phyloP scores from a whole-genome alignment of 139 green algal genomes.

The Pleodorina starrii region DNA sequence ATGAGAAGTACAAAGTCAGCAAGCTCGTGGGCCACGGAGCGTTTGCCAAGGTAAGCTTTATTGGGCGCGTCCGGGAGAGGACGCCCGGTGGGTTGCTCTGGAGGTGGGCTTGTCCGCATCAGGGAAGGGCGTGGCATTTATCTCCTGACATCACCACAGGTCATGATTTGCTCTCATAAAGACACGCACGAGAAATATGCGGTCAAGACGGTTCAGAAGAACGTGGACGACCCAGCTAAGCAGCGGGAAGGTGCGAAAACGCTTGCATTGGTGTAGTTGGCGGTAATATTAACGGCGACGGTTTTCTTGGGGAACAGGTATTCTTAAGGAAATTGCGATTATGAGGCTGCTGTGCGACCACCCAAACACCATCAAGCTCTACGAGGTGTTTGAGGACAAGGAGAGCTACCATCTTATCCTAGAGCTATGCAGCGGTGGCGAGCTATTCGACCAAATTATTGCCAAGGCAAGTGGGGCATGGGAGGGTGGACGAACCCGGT shows the following conservation, averaged over 20 bases:
- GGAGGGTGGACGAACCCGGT: neutral
- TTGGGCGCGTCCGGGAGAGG: too few species aligned
- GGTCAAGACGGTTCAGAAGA: conserved; percentile 68
- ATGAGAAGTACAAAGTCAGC: conserved; percentile 54
- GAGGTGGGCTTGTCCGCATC: too few species aligned
- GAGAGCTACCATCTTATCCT: conserved; percentile 67
- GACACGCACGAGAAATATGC: conserved; percentile 62
- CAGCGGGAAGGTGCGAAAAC: conserved; percentile 65
- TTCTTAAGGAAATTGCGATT: conserved; percentile 78
- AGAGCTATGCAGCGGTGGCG: conserved; percentile 74
- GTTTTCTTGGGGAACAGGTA: conserved; percentile 57
- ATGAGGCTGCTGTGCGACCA: conserved; percentile 75
- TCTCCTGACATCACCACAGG: neutral
- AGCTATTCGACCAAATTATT: conserved; percentile 87
- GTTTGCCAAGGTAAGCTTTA: conserved; percentile 61
- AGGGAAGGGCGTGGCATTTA: too few species aligned
- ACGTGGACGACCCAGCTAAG: conserved; percentile 62
- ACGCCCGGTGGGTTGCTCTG: too few species aligned
- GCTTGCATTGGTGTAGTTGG: neutral
- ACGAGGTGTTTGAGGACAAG: conserved; percentile 70
- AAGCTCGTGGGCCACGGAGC: conserved; percentile 71
- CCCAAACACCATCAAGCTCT: conserved; percentile 69
- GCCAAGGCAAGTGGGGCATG: conserved; percentile 59
- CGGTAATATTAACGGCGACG: neutral
- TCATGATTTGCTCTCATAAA: conserved; percentile 60